A percentile compares a stretch with the other conserved stretches of the same genome.
Evolutionary conservation across 2,329 filamentous ascomycete genomes (phyloP).

Genomic region (Xylariaceae sp.): DNA sequence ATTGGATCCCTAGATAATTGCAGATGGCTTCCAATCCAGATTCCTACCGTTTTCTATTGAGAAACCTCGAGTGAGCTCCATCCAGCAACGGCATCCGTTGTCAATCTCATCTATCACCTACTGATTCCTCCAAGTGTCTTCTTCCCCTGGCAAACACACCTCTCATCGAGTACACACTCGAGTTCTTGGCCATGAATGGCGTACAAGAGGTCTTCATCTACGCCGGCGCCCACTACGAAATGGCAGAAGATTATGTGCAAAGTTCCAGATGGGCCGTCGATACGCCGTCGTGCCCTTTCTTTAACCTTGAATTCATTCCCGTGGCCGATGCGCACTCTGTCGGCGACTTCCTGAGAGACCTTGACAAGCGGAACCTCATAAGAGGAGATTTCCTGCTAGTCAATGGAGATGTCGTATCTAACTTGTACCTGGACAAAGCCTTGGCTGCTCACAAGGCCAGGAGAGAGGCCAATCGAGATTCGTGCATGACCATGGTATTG

Average conservation of each 20-base stretch:
- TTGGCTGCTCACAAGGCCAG: conserved; percentile 78
- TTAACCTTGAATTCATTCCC: conserved; percentile 77
- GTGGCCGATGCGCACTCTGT: conserved; percentile 80
- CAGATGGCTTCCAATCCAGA: conserved; percentile 90
- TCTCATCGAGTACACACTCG: conserved; percentile 94
- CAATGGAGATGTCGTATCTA: conserved; percentile 89
- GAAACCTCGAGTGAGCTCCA: conserved; percentile 71
- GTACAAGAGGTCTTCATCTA: conserved; percentile 95
- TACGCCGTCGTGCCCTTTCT: conserved; percentile 64
- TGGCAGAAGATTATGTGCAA: conserved; percentile 83
- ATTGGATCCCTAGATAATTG: conserved; percentile 62
- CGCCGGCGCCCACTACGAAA: conserved; percentile 80
- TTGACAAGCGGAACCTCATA: conserved; percentile 82
- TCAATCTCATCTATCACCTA: conserved; percentile 15
- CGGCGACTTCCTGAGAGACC: conserved; percentile 90
- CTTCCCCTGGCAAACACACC: conserved; percentile 90
- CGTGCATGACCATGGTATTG: conserved; percentile 96
- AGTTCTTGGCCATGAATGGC: conserved; percentile 91
- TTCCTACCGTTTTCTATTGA: conserved; percentile 89
- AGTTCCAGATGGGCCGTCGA: conserved; percentile 68
- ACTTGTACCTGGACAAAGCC: conserved; percentile 77
- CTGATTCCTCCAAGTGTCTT: conserved; percentile 66
- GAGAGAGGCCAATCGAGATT: conserved; percentile 80
- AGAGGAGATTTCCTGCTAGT: conserved; percentile 89
- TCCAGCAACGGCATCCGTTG: background rate